Evolutionary conservation across 306 rosid species (phyloP), one percentile per base, ranked within the genome.

Genomic region (Argentina anserina): DNA sequence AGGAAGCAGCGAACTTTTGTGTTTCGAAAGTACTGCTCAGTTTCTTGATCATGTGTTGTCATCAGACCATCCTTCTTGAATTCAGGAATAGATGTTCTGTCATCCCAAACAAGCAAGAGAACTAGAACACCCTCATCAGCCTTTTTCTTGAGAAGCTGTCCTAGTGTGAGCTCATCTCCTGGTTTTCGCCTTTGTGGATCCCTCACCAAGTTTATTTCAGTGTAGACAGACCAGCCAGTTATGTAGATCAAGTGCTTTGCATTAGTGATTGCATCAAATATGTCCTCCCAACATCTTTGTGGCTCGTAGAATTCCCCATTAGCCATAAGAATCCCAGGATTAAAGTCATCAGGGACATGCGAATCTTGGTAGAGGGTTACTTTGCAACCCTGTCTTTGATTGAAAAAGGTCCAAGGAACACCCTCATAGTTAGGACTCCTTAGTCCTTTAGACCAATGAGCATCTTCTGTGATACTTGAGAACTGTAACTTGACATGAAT

Each of bases 101-200:
- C 98, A 74, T 88, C 90, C 97, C 96, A 94, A 75, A 94, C 85
- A 77, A 94, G 94, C 87, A 91, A 46, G 37, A 91, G 85, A 76
- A 94, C 97, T 21, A 15, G 70, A 23, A 91, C 92, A 60, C 91
- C 96, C 75, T 94, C 87, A 26, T 88, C 47, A 0, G 95, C 98
- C 79, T 91, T 94, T 71, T 20, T 84, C 85, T 76, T 89, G 8
- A 91, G 92, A 11, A 89, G 82, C 70, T 91, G 78, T 33, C 98
- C 96, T 9, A 91, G 89, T 6, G 87, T 88, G 8, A 73, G 36
- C 15, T 50, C 77, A 10, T 62, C 81, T 63, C 71, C 65, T 31
- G 69, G 49, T 11, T 26, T 72, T 65, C 61, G 8, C 72, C 70
- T 56, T 0, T 12, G 31, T 1, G 58, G 69, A 74, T 86, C 92